Evolutionary conservation across 257 asterid species (phyloP).

Genomic region (Solanum dulcamara): DNA sequence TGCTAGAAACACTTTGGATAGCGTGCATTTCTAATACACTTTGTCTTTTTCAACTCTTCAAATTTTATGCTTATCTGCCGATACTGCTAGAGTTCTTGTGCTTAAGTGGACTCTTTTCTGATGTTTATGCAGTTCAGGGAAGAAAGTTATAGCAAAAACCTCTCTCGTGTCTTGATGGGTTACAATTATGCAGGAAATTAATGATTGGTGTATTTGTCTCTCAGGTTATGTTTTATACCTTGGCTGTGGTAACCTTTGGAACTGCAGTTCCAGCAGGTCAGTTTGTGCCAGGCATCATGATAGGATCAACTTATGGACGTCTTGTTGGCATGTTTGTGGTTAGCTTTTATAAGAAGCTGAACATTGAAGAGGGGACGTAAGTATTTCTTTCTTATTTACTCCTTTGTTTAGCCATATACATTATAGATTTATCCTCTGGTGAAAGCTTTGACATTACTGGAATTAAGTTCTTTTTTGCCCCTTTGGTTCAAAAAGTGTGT

Average conservation of each 20-base stretch:
- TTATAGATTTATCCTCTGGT: neutral
- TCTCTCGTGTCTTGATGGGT: neutral
- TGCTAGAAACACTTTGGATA: neutral
- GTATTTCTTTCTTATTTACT: constrained; percentile 12
- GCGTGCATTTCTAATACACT: neutral
- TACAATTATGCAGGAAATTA: neutral
- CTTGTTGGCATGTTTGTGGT: constrained; percentile 98
- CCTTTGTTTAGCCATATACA: neutral
- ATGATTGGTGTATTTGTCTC: constrained; percentile 3
- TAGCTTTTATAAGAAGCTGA: constrained; percentile 63
- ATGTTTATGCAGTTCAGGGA: neutral
- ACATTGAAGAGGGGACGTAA: constrained; percentile 99
- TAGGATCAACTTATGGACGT: constrained; percentile 97
- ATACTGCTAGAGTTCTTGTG: neutral
- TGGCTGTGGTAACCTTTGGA: constrained; percentile 94
- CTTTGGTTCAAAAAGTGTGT: neutral
- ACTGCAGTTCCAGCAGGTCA: constrained; percentile 98
- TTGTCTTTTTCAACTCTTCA: neutral
- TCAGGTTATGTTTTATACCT: constrained; percentile 91
- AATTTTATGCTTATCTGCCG: neutral
- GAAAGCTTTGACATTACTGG: neutral
- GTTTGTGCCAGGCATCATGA: constrained; percentile 97
- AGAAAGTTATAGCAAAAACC: neutral
- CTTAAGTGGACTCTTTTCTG: neutral
- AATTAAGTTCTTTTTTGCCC: neutral